Evolutionary conservation across 139 green algal genomes (phyloP).

Genomic region (Micractinium sp.): DNA sequence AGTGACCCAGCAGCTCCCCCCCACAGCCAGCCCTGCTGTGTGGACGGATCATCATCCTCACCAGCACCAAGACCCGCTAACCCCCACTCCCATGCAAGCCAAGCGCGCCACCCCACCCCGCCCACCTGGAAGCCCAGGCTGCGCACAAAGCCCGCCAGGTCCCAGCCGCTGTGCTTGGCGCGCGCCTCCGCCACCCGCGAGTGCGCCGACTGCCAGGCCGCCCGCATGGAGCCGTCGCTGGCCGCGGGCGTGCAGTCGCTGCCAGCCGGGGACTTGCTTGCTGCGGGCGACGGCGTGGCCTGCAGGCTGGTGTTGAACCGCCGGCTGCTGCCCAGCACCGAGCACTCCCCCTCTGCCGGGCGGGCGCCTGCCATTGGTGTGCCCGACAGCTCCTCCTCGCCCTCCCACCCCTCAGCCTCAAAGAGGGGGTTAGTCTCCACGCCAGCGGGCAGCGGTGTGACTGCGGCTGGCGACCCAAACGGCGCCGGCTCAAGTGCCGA

Average conservation of each 20-base stretch:
- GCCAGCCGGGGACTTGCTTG: neutral
- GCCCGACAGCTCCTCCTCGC: neutral
- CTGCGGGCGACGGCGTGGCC: neutral
- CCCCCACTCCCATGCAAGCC: too few relatives aligned
- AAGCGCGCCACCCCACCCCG: neutral
- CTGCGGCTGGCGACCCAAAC: slow-evolving; percentile 5
- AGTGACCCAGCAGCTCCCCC: too few relatives aligned
- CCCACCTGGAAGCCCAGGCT: slow-evolving; percentile 25
- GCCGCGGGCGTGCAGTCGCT: neutral
- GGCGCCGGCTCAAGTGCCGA: neutral
- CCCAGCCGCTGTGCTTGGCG: slow-evolving; percentile 2
- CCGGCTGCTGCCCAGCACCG: slow-evolving; percentile 12
- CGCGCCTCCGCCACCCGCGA: slow-evolving; percentile 13
- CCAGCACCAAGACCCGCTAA: too few relatives aligned
- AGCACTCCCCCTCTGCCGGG: neutral
- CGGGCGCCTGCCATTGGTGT: neutral
- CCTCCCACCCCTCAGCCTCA: slow-evolving; percentile 10
- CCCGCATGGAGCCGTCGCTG: neutral
- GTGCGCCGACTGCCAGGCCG: neutral
- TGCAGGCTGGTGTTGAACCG: slow-evolving; percentile 3
- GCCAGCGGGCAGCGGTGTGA: neutral
- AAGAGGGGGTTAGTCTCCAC: slow-evolving; percentile 2
- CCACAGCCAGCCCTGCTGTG: neutral
- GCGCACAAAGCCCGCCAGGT: slow-evolving; percentile 27
- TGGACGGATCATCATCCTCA: neutral